Conservation (phyloP, 768 basidiomycete species). For the Mycena belliarum region DNA sequence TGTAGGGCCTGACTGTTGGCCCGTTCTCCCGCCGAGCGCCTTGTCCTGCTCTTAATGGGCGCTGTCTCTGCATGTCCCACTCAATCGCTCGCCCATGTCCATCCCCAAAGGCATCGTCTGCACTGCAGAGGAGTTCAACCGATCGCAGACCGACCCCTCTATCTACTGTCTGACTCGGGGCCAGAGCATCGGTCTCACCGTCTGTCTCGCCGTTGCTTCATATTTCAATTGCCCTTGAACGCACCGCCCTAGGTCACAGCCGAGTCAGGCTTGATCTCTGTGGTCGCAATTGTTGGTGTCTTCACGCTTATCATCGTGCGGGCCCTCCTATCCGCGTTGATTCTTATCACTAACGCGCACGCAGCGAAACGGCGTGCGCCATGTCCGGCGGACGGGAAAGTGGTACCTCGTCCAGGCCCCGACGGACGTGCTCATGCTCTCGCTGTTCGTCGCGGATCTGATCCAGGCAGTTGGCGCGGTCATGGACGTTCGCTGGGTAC, state of each 20-base stretch:
- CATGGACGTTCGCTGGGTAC: constrained; percentile 39
- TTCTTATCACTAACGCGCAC: background rate
- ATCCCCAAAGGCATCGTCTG: constrained; percentile 23
- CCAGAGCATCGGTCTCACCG: constrained; percentile 38
- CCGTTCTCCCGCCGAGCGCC: background rate
- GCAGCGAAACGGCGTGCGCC: constrained; percentile 31
- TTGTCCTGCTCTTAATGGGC: background rate
- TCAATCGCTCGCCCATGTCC: background rate
- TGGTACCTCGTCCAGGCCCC: constrained; percentile 35
- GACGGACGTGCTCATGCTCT: constrained; percentile 41
- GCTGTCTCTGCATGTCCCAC: background rate
- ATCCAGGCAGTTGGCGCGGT: constrained; percentile 40
- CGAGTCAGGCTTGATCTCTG: constrained; percentile 37
- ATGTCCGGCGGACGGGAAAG: constrained; percentile 24
- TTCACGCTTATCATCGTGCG: constrained; percentile 34
- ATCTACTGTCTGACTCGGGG: constrained; percentile 34
- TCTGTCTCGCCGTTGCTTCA: constrained; percentile 9
- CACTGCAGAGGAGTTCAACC: constrained; percentile 21
- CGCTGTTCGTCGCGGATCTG: constrained; percentile 34
- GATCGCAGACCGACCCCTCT: constrained; percentile 17
- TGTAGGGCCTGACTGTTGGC: too few relatives aligned
- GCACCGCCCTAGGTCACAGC: constrained; percentile 32
- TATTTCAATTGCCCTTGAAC: background rate
- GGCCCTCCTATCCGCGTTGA: background rate
- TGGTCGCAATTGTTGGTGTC: constrained; percentile 34